These are phyloP conservation scores for Coemansia sp. DNA, from an alignment of 192 early-diverging fungal genomes.

Conservation along the genomic window DNA sequence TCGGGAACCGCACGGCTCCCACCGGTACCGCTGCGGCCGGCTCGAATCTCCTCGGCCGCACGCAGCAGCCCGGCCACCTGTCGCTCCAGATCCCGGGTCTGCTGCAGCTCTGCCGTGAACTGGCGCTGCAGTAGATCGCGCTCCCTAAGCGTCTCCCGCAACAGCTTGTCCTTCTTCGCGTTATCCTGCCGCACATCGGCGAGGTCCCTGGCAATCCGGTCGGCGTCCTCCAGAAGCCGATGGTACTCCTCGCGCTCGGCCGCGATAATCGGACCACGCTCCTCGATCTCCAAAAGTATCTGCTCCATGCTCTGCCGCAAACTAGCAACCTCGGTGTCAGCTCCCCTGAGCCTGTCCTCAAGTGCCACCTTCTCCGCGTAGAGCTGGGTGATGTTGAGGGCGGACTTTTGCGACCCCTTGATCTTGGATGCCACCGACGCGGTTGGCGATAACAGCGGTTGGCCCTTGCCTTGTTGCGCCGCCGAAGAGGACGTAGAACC, in stretches of 20 bases:
- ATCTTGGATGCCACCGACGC: constrained; percentile 53
- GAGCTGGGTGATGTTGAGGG: constrained; percentile 64
- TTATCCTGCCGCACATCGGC: constrained; percentile 43
- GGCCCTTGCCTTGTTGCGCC: constrained; percentile 5
- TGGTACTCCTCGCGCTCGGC: constrained; percentile 61
- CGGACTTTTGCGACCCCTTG: constrained; percentile 44
- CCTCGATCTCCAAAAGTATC: constrained; percentile 61
- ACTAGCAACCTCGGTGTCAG: constrained; percentile 52
- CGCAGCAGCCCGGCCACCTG: constrained; percentile 61
- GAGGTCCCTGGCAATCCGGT: constrained; percentile 56
- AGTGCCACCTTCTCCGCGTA: constrained; percentile 61
- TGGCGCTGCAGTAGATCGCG: constrained; percentile 51
- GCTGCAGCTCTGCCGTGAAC: constrained; percentile 53
- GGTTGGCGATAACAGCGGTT: constrained; percentile 57
- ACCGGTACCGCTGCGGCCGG: constrained; percentile 9
- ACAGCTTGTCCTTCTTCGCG: constrained; percentile 21
- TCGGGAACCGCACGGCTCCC: constrained; percentile 44
- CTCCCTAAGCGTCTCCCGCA: constrained; percentile 39
- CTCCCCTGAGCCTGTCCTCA: constrained; percentile 52
- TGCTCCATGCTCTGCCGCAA: constrained; percentile 60
- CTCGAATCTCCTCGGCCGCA: constrained; percentile 54
- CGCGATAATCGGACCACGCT: constrained; percentile 60
- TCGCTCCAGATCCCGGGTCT: constrained; percentile 58
- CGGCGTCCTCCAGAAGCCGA: constrained; percentile 54
- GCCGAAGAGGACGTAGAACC: not conserved